Conservation (phyloP, 1,284 basidiomycete genomes). For the Ustilago trichophora region DNA sequence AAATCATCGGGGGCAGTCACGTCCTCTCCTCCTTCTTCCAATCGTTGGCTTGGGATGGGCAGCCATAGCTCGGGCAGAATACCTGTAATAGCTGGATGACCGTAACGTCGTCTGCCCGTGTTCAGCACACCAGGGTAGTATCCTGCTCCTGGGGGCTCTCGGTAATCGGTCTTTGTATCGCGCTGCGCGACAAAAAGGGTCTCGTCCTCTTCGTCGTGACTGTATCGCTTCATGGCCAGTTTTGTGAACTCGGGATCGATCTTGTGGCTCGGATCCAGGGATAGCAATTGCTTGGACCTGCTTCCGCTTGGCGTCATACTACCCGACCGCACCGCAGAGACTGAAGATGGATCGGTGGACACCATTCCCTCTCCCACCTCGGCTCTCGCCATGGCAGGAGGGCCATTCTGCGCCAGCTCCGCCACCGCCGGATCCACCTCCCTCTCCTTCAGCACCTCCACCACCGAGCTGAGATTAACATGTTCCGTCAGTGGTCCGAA, state of each 20-base stretch:
- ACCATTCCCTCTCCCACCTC: conserved; percentile 6
- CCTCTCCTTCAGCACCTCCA: conserved; percentile 39
- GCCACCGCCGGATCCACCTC: conserved; percentile 15
- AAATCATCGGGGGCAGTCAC: conserved; percentile 27
- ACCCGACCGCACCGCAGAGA: conserved; percentile 2
- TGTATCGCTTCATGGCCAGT: conserved; percentile 73
- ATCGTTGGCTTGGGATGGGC: conserved; percentile 30
- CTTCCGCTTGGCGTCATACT: conserved; percentile 22
- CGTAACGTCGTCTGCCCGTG: conserved; percentile 52
- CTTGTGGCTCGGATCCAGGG: conserved; percentile 26
- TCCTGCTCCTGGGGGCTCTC: conserved; percentile 55
- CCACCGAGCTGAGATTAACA: conserved; percentile 67
- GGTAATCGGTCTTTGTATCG: conserved; percentile 59
- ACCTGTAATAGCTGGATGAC: conserved; percentile 61
- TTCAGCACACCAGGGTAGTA: conserved; percentile 59
- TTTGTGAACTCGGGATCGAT: conserved; percentile 41
- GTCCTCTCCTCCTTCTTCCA: conserved; percentile 27
- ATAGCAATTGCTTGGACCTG: conserved; percentile 25
- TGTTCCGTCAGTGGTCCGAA: conserved; percentile 82
- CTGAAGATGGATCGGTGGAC: conserved; percentile 2
- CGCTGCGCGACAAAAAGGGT: conserved; percentile 81
- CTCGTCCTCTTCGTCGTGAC: conserved; percentile 83
- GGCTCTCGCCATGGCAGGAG: conserved; percentile 9
- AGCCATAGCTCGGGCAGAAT: conserved; percentile 61
- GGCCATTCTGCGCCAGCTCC: conserved; percentile 37